Base-by-base conservation (phyloP, 306 rosid genomes). In the Cucurbita argyrosperma region DNA sequence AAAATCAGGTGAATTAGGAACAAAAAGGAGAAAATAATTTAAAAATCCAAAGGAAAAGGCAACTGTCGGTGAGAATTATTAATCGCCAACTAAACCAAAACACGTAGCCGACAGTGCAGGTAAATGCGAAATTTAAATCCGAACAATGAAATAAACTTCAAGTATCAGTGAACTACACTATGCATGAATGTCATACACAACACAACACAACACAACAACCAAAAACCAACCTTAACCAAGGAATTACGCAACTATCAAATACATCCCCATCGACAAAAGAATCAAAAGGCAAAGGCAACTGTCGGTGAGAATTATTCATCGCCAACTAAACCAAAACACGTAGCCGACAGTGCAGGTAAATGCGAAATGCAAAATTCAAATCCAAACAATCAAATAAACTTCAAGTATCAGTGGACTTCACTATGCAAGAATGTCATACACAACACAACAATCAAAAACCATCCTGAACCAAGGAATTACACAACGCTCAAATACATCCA, bases 261-360 rank as follows among this genome's bases (percentile, higher is more conserved):
- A 61, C 30, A 65, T 18, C 37, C 10, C 8, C 8, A 65, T 67
- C 56, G 12, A 68, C 26, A 1, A 26, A 6, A 43, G 43, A 65
- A 9, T 40, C 23, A 51, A 64, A 63, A 42, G 51, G 37, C 30
- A 6, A 67, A 30, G 10, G 55, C 10, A 21, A 67, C 19, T 65
- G 74, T 69, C 74, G 58, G 74, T 50, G 74, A 51, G 59, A 69
- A 69, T 49, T 49, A 69, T 14, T 30, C 23, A 37, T 14, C 35
- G 58, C 45, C 59, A 26, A 49, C 45, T 50, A 70, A 43, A 70
- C 30, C 60, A 70, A 70, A 70, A 70, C 74, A 52, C 30, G 43
- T 45, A 21, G 42, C 74, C 58, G 45, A 68, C 74, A 68, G 39
- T 68, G 57, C 74, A 68, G 43, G 57, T 18, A 68, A 68, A 68